These are phyloP conservation scores for Entelexis paramagnoliae DNA, from an alignment of 1,139 yeast genomes.

Conservation along the genomic window DNA sequence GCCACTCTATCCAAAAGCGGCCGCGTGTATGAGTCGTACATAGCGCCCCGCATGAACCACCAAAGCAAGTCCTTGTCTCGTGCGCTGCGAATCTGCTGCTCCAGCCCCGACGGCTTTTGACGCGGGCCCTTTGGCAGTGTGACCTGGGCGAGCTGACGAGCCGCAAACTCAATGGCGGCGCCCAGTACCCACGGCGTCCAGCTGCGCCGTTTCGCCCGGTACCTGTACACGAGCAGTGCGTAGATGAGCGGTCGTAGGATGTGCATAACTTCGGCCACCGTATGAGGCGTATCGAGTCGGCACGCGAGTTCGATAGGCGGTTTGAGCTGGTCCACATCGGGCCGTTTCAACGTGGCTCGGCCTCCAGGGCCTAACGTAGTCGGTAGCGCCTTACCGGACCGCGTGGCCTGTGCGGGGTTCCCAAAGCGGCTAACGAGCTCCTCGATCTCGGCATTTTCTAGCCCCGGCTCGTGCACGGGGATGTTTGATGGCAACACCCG, in stretches of 20 bases:
- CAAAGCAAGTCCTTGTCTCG: slow-evolving; percentile 32
- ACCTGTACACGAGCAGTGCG: slow-evolving; percentile 29
- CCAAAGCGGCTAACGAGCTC: not conserved
- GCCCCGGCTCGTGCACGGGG: slow-evolving; percentile 33
- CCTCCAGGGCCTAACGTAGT: not conserved
- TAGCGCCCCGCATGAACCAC: slow-evolving; percentile 36
- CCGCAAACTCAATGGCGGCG: slow-evolving; percentile 29
- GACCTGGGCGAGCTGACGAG: slow-evolving; percentile 25
- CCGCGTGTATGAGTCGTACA: slow-evolving; percentile 32
- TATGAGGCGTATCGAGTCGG: slow-evolving; percentile 25
- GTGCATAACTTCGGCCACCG: slow-evolving; percentile 31
- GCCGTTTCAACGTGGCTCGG: slow-evolving; percentile 22
- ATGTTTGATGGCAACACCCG: slow-evolving; percentile 29
- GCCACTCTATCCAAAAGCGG: slow-evolving; percentile 29
- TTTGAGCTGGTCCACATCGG: slow-evolving; percentile 32
- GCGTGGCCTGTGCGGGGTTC: not conserved
- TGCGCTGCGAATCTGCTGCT: slow-evolving; percentile 30
- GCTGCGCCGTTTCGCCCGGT: slow-evolving; percentile 24
- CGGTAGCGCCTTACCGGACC: slow-evolving; percentile 1
- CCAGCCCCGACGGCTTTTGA: slow-evolving; percentile 27
- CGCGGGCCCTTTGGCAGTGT: not conserved
- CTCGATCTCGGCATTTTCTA: slow-evolving; percentile 28
- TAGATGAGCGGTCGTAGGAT: slow-evolving; percentile 35
- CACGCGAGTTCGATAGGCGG: slow-evolving; percentile 31
- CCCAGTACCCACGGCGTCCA: slow-evolving; percentile 39